Conservation (phyloP, 2,329 filamentous ascomycete genomes). For the Aspergillus chevalieri region DNA sequence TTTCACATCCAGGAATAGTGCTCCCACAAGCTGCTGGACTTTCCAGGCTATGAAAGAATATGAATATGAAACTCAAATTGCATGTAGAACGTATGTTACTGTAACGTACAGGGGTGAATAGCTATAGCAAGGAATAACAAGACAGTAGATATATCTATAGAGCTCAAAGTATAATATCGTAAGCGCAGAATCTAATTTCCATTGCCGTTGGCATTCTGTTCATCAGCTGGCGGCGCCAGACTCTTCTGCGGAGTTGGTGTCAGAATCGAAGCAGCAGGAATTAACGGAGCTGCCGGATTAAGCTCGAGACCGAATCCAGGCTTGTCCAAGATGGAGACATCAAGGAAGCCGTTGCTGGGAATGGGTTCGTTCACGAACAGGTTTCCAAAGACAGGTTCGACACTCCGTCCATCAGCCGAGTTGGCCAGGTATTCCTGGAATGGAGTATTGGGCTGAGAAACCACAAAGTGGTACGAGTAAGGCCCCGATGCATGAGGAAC, state of each 20-base stretch:
- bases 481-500: conserved; percentile 91
- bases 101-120: too few relatives aligned
- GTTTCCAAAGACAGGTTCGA: conserved; percentile 86
- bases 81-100: too few relatives aligned
- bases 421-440: conserved; percentile 97
- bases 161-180: conserved; percentile 1
- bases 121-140: too few relatives aligned
- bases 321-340: conserved; percentile 73
- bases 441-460: conserved; percentile 85
- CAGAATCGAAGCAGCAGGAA: conserved; percentile 67
- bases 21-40: too few relatives aligned
- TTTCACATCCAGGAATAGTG: too few relatives aligned
- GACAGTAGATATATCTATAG: background rate
- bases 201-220: conserved; percentile 17
- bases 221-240: conserved; percentile 32
- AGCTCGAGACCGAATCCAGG: conserved; percentile 86
- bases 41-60: too few relatives aligned
- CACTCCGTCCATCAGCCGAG: conserved; percentile 81
- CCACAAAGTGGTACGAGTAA: conserved; percentile 94
- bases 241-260: conserved; percentile 54
- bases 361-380: conserved; percentile 88
- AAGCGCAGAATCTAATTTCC: background rate
- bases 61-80: too few relatives aligned
- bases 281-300: conserved; percentile 73
- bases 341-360: conserved; percentile 73